These are phyloP conservation scores for Theobroma cacao DNA, from an alignment of 345 rosid genomes.

Conservation along the genomic window DNA sequence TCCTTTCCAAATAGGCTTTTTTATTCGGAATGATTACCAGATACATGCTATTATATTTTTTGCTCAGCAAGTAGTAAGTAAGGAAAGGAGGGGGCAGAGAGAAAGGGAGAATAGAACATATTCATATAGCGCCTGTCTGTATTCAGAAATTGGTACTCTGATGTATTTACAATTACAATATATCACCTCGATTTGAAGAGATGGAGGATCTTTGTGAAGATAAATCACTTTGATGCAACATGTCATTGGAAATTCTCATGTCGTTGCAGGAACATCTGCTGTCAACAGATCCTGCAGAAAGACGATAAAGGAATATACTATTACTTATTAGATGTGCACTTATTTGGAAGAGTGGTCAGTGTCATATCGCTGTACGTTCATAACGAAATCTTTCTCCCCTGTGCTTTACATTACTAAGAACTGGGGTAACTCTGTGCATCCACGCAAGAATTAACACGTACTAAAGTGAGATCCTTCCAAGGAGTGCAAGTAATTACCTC, in stretches of 20 bases:
- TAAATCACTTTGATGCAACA: neutral
- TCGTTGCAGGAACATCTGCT: slow-evolving; percentile 17
- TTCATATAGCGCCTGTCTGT: too few species aligned
- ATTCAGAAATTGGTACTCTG: neutral
- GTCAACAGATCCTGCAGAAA: slow-evolving; percentile 26
- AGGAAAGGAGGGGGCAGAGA: neutral
- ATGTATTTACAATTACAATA: neutral
- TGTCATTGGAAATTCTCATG: slow-evolving; percentile 1
- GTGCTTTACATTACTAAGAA: neutral
- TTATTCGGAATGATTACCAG: neutral
- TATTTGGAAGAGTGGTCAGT: neutral
- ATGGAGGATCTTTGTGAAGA: neutral
- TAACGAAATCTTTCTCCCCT: neutral
- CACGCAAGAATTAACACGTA: neutral
- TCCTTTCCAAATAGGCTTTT: neutral
- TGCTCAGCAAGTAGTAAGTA: neutral
- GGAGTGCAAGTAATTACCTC: slow-evolving; percentile 32
- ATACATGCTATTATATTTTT: neutral
- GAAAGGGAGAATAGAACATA: too few species aligned
- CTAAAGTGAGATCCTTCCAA: neutral
- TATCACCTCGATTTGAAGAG: slow-evolving; percentile 1
- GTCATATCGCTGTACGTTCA: neutral
- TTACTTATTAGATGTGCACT: neutral
- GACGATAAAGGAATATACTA: neutral
- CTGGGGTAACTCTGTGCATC: neutral